Conservation (phyloP, 2,329 filamentous ascomycete genomes). For the Incumbomyces delicatus region DNA sequence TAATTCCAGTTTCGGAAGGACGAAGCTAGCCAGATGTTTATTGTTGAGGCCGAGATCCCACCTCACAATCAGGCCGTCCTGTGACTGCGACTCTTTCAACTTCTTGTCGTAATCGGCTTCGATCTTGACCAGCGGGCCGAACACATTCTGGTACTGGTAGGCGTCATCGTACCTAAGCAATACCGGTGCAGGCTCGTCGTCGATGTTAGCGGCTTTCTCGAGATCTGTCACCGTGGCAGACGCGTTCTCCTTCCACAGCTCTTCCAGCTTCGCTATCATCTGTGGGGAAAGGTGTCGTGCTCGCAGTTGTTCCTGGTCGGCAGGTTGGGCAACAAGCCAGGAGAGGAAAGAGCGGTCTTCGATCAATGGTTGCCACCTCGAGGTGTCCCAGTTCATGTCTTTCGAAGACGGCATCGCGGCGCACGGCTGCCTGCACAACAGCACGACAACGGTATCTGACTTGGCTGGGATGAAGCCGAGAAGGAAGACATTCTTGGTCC, state of each 20-base stretch:
- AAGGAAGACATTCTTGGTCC: conserved; percentile 97
- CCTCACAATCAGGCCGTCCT: conserved; percentile 85
- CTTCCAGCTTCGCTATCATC: conserved; percentile 91
- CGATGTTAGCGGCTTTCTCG: conserved; percentile 81
- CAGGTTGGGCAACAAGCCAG: conserved; percentile 84
- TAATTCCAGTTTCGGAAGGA: conserved; percentile 91
- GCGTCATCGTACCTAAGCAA: conserved; percentile 91
- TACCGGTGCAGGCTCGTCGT: conserved; percentile 90
- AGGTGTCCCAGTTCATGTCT: conserved; percentile 99
- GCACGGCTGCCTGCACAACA: conserved; percentile 92
- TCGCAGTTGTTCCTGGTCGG: conserved; percentile 90
- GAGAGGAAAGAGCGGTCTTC: conserved; percentile 90
- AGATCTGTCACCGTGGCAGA: conserved; percentile 80
- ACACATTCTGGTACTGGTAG: conserved; percentile 98
- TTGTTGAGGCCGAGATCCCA: conserved; percentile 96
- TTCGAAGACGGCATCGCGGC: conserved; percentile 91
- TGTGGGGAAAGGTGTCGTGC: conserved; percentile 87
- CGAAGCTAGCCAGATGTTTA: conserved; percentile 91
- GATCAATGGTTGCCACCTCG: conserved; percentile 93
- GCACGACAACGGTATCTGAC: conserved; percentile 93
- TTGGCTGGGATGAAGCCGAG: conserved; percentile 97
- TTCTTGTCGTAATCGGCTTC: conserved; percentile 99
- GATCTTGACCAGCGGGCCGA: conserved; percentile 95
- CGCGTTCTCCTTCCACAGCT: conserved; percentile 96
- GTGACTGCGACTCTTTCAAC: conserved; percentile 93